Evolutionary conservation across 768 basidiomycete genomes (phyloP), one percentile per base, ranked within the genome.

Genomic region (Tylopilus plumbeoviolaceoides): DNA sequence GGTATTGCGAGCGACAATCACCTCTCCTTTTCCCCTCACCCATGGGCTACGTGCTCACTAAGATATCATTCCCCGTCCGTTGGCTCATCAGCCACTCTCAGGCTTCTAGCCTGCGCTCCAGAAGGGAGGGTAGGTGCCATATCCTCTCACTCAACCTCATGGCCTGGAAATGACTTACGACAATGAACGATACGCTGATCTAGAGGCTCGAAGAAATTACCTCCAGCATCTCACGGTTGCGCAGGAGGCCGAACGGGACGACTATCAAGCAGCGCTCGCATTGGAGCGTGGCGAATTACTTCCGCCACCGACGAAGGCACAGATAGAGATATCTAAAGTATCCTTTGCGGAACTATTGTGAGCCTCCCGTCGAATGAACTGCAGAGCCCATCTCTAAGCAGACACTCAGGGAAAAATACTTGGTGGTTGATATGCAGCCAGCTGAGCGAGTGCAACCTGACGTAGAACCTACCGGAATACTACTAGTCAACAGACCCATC

Each of bases 211-310:
- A 35, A 17, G 0, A 17, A 6, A 44, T 25, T 36, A 52, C 35
- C 21, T 60, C 43, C 23, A 45, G 14, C 33, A 23, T 21, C 20
- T 64, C 12, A 54, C 47, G 2, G 41, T 63, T 17, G 25, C 64
- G n/a, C 59, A 63, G 40, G 4, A 7, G 6, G 59, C 44, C 5
- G 59, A 64, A 44, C 48, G 35, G 3, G 62, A 64, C 20, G 62
- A 63, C 11, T 15, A 60, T 15, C 8, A 42, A 6, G 28, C 59
- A 27, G 62, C 62, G 14, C 58, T 74, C 36, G 73, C 77, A 1
- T 52, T 78, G 15, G 54, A 70, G 36, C 62, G 66, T 4, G 75
- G 71, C 1, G 49, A 50, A 21, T 7, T 48, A 1, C 49, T 67
- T 44, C 67, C 63, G 4, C 47, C 31, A 17, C 66, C 10, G 4